Evolutionary conservation across 495 filamentous ascomycete species (phyloP), one percentile per base, ranked within the genome.

Genomic region (Penicillium silybi): DNA sequence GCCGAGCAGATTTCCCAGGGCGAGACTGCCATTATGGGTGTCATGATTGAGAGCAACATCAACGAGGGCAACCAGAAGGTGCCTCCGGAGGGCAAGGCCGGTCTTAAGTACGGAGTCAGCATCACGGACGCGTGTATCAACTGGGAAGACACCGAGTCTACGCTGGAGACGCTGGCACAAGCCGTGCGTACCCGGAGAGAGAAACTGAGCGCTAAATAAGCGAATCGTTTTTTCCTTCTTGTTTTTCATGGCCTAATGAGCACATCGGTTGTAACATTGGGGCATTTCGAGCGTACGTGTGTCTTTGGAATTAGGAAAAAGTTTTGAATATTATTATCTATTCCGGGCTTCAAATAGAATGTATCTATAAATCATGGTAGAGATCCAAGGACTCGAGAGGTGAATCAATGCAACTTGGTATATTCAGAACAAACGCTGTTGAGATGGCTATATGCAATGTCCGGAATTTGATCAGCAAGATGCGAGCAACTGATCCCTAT

Each of bases 31-130:
- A 96, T 98, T 62, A 92, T 97, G 84, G 93, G 93, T 60, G 90
- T 97, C 29, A 98, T 98, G 93, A 96, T 99, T 62, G 95, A 99
- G 76, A 95, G 88, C 63, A 85, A 97, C 66, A 95, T 99, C 70
- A 84, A 91, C 65, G 93, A 96, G 72, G 93, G 90, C 53, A 87
- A 77, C 70, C 93, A 99, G 70, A 97, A 97, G 68, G 90, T 97
- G 15, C 88, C 90, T 1, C 74, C 81, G 42, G 91, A 97, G 75
- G 93, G 93, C 61, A 93, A 91, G 73, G 73, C 77, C 26, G 90
- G 85, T 23, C 82, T 99, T 55, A 89, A 95, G 71, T 95, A 97
- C 64, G 93, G 93, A 62, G 87, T 97, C 64, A 92, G 87, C 59
- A 97, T 99, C 67, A 99, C 95, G 3, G 95, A 99, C 73, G 93